phyloP scores from a whole-genome alignment of 2,329 filamentous ascomycete genomes.

The Pseudogymnoascus sp. region DNA sequence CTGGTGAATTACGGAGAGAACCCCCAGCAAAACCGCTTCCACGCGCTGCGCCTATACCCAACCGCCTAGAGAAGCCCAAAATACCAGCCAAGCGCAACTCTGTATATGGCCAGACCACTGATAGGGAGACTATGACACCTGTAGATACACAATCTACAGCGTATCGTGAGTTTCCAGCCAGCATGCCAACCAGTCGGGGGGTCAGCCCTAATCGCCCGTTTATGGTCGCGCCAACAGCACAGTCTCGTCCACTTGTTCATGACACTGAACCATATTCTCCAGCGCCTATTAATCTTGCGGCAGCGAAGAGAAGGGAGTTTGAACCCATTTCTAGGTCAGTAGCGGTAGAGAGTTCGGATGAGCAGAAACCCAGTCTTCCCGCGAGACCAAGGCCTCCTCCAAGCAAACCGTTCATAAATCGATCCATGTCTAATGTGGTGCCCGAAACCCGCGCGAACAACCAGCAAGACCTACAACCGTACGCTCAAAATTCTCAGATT shows the following conservation, averaged over 20 bases:
- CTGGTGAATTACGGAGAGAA: constrained; percentile 50
- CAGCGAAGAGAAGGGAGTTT: not conserved
- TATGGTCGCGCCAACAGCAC: not conserved
- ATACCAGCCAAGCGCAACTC: constrained; percentile 36
- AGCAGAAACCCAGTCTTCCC: not conserved
- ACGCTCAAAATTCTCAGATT: not conserved
- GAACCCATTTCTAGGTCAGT: not conserved
- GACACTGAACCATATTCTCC: not conserved
- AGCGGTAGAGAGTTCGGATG: not conserved
- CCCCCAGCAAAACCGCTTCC: constrained; percentile 27
- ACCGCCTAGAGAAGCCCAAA: constrained; percentile 73
- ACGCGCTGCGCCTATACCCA: constrained; percentile 54
- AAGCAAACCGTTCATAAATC: not conserved
- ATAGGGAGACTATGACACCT: not conserved
- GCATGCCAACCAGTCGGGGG: not conserved
- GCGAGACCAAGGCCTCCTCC: not conserved
- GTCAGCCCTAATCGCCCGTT: constrained; percentile 1
- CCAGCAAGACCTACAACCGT: not conserved
- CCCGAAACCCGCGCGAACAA: not conserved
- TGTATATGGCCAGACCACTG: constrained; percentile 11
- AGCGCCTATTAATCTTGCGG: not conserved
- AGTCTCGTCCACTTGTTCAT: not conserved
- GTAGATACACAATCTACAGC: not conserved
- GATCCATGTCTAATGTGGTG: not conserved
- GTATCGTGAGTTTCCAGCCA: not conserved